Conservation (phyloP, 257 asterid species). For the Solanum sparsipilum region DNA sequence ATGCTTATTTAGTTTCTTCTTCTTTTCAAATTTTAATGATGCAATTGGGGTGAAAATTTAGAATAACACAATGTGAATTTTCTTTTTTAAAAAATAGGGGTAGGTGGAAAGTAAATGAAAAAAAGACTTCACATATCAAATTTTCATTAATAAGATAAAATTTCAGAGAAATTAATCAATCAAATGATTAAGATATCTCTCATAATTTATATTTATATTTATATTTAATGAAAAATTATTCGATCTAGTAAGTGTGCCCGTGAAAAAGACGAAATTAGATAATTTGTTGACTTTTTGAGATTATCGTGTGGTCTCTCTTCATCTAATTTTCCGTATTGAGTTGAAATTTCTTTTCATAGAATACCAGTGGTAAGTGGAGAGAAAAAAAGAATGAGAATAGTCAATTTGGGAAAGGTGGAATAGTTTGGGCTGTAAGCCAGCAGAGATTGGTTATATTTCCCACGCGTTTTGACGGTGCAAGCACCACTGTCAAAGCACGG, state of each 20-base stretch:
- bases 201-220: no score
- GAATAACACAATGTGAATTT: neutral
- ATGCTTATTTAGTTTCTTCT: no score
- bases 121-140: no score
- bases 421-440: neutral
- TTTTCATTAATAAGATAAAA: no score
- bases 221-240: no score
- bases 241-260: neutral
- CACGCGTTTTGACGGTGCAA: conserved; percentile 10
- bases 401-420: neutral
- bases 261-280: no score
- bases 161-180: neutral
- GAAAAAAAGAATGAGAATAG: neutral
- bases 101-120: neutral
- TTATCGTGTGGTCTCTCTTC: neutral
- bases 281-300: no score
- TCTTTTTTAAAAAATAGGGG: neutral
- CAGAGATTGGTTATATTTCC: neutral
- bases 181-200: no score
- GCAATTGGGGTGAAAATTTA: no score
- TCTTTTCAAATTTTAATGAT: no score
- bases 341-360: neutral
- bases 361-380: neutral
- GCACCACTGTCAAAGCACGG: neutral
- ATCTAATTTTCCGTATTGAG: neutral